Base-by-base conservation (phyloP, 768 basidiomycete species). In the Cyclocybe aegerita region DNA sequence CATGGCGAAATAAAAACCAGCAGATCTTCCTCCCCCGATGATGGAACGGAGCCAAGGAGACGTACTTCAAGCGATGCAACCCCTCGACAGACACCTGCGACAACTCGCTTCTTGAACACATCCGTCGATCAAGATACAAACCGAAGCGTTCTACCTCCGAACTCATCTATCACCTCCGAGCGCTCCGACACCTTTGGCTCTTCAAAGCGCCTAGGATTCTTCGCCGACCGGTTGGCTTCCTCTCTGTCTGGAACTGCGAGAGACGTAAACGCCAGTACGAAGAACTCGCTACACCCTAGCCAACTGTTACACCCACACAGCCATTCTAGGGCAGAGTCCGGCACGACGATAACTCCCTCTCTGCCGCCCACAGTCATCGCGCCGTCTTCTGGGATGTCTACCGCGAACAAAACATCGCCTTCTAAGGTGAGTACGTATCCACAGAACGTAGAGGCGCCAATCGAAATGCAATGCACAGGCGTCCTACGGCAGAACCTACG, bases 401-500 rank as follows among this genome's bases (percentile, higher is more conserved):
- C 55, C 49, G 57, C 60, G 9, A 56, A 55, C 37, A 79, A 76
- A 63, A 71, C 74, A 15, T 79, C 79, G 14, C 79, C 79, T n/a
- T 76, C 78, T 48, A 81, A 81, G 70, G 77, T 74, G 45, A 40
- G 61, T 54, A 15, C 32, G 5, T 15, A 37, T 29, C 17, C 34
- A 10, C 15, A 30, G 5, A 23, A 23, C n/a, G 23, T 23, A 23
- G 23, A 23, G 23, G 23, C 5, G 5, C 23, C 23, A 23, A 23
- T 23, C 23, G 23, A 23, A 23, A 23, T 5, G 49, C 17, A 32
- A 34, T 39, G 40, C 48, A 33, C 34, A 78, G 80, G 68, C 77
- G 35, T 78, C 82, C 8, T 80, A 86, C 63, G 77, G 80, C 16
- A 83, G 88, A 15, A 88, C 87, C 1, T 90, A 90, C 66, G 88